Evolutionary conservation across 169 alveolate species (phyloP), one percentile per base, ranked within the genome.

Genomic region (Haemoproteus tartakovskyi): DNA sequence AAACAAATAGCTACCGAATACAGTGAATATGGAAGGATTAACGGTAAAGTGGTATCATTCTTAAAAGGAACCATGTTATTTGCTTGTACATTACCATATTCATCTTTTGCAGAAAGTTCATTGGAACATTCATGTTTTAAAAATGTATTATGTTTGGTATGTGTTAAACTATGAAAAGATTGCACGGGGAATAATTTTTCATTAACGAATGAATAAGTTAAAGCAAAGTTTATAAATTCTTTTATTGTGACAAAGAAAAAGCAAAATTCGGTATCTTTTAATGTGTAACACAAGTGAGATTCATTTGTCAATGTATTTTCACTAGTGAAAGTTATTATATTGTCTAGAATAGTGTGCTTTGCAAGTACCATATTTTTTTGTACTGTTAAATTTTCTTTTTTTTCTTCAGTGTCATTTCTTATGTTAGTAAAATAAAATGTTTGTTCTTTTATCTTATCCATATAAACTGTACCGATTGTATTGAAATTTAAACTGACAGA

Each of bases 91-190:
- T 27, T 40, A 8, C n/a, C 29, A 54, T 67, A 54, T 67, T 67
- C 82, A 54, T 67, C 45, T 29, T 16, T 18, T 6, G 26, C 82
- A 16, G 12, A 54, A 0, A 11, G 19, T 5, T 67, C 47, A 14
- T 67, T 18, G 11, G 82, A 67, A 3, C 82, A 67, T 54, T 67
- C 61, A 29, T 67, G 56, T 67, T 67, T 67, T 41, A n/a, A n/a
- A n/a, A n/a, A 67, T 14, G 38, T 54, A 67, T 40, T 67, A 70
- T 1, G 74, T 70, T 18, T 18, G 29, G 46, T 67, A 67, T 24
- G 51, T 67, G 43, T 67, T 27, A 56, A 54, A 67, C 56, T 67
- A 43, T 40, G 56, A 52, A 0, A 14, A 38, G 21, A 16, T 59
- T 16, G 30, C 14, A 59, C 41, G 12, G 40, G 51, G 51, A 33